Conservation (phyloP, 2,329 filamentous ascomycete genomes). For the Aspergillus luchuensis region DNA sequence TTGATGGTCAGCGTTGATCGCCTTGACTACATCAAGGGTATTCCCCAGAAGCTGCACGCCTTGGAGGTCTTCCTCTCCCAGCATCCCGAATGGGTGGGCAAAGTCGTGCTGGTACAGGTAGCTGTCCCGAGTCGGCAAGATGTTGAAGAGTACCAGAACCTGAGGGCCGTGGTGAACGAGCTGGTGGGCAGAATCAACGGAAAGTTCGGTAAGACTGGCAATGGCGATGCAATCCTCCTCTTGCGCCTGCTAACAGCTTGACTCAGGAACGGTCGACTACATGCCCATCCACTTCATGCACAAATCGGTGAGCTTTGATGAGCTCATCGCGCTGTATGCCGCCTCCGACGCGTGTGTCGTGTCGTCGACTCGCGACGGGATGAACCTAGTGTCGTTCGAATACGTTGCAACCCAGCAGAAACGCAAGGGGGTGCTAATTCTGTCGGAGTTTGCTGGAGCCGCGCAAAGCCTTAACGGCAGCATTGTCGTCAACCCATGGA, state of each 20-base stretch:
- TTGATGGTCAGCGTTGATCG: conserved; percentile 96
- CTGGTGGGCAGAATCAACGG: conserved; percentile 96
- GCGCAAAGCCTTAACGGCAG: conserved; percentile 93
- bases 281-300: conserved; percentile 99
- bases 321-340: conserved; percentile 89
- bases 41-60: conserved; percentile 95
- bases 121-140: conserved; percentile 93
- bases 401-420: conserved; percentile 94
- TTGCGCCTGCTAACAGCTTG: conserved; percentile 12
- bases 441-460: conserved; percentile 95
- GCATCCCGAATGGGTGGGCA: conserved; percentile 96
- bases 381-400: conserved; percentile 98
- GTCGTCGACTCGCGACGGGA: conserved; percentile 91
- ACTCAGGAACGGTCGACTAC: conserved; percentile 82
- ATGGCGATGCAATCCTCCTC: conserved; percentile 12
- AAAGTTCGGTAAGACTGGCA: conserved; percentile 47
- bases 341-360: conserved; percentile 91
- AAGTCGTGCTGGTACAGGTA: conserved; percentile 93
- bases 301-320: conserved; percentile 92
- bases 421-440: conserved; percentile 88
- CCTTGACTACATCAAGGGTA: conserved; percentile 97
- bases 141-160: conserved; percentile 96
- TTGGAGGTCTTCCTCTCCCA: conserved; percentile 96
- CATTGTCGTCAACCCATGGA: conserved; percentile 97
- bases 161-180: conserved; percentile 94